Conservation (phyloP, 129 eudicot genomes). For the Helichrysum umbraculigerum region DNA sequence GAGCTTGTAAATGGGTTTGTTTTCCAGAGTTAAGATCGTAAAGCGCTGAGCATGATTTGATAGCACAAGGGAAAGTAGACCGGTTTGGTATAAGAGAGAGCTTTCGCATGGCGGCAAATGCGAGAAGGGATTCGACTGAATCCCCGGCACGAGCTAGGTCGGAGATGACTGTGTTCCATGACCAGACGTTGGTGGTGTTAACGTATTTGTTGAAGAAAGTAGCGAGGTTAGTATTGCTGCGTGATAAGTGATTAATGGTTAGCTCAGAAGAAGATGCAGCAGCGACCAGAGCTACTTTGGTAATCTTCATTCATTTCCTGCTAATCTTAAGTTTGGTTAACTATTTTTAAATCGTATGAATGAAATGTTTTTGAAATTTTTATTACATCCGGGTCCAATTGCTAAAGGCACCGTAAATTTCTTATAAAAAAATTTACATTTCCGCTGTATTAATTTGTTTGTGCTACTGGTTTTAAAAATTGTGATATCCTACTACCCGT, state of each 20-base stretch:
- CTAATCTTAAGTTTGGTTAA: background rate
- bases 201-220: constrained; percentile 47
- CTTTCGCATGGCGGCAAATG: constrained; percentile 45
- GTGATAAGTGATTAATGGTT: constrained; percentile 11
- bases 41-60: constrained; percentile 42
- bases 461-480: too few species aligned
- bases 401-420: too few species aligned
- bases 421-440: too few species aligned
- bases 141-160: constrained; percentile 45
- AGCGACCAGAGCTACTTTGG: constrained; percentile 28
- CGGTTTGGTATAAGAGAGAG: constrained; percentile 43
- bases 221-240: constrained; percentile 24
- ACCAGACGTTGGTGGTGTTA: constrained; percentile 39
- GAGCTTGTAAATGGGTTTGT: constrained; percentile 38
- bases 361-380: too few species aligned
- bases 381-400: too few species aligned
- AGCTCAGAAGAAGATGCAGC: constrained; percentile 21
- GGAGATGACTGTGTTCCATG: constrained; percentile 44
- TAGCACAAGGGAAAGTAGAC: constrained; percentile 43
- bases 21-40: constrained; percentile 36
- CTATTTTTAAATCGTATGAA: background rate
- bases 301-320: constrained; percentile 32
- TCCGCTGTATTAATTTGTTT: too few species aligned
- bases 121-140: constrained; percentile 43
- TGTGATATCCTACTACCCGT: too few species aligned